Base-by-base conservation (phyloP, 140 eudicot species). In the Erigeron philadelphicus region DNA sequence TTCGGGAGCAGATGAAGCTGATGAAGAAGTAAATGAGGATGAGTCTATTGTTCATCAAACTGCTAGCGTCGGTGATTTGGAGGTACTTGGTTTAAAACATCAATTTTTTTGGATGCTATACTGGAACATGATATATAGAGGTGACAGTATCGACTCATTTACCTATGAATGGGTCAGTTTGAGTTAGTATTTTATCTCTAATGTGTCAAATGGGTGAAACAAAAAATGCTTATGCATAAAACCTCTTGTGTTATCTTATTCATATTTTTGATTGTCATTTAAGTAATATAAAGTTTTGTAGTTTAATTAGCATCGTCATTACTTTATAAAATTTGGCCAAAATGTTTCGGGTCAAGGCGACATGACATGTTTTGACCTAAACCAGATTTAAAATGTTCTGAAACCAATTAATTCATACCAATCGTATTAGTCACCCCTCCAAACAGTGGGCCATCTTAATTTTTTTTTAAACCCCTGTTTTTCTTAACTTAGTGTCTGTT, bases 1-100 rank as follows among this genome's bases (percentile, higher is more conserved):
- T 55, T 72, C 87, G 54, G 95, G 70, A 23, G 72, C 78, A 54
- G 90, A 64, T 41, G 95, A 86, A 65, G 66, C 84, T 17, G 96
- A 88, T 61, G 96, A 84, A 57, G 95, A 62, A 67, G 95, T 31
- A 61, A 79, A 75, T 68, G 98, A 86, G 61, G 98, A 89, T 13
- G 96, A 91, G 64, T 88, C 98, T 53, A 54, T 91, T 68, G 95
- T 91, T 81, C 98, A 91, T 81, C 87, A 82, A 43, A 88, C 96
- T 77, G 96, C 98, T 43, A 91, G 98, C 59, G 75, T 74, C 77
- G 67, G 67, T 35, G 67, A 61, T 61, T 17, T 35, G 3, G 67
- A 61, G 67, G 67, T 61, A 61, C 50, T 8, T 8, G 15, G 2
- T 61, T 61, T 40, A 15, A 15, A 61, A 38, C 48, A 6, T 19